A percentile compares a stretch with the other conserved stretches of the same genome.
phyloP scores from a whole-genome alignment of 2,329 filamentous ascomycete genomes.

The Knoxdaviesia capensis region DNA sequence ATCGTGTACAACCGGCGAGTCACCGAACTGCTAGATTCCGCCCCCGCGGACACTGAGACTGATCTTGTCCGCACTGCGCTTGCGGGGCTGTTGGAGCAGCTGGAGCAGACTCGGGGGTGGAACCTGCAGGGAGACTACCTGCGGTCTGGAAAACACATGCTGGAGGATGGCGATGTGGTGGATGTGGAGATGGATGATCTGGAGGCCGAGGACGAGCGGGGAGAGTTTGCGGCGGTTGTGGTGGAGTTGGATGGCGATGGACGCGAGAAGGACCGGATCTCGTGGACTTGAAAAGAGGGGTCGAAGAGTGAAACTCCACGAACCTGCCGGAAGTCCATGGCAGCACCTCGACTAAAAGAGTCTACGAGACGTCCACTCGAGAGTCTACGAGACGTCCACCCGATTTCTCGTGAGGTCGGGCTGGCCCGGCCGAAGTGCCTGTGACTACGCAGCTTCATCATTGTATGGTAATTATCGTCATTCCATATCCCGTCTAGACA shows the following conservation, averaged over 20 bases:
- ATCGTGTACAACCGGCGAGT: constrained; percentile 33
- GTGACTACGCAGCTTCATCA: too few relatives aligned
- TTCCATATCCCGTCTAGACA: too few relatives aligned
- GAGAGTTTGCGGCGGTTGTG: constrained; percentile 31
- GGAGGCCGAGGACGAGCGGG: constrained; percentile 31
- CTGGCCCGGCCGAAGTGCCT: too few relatives aligned
- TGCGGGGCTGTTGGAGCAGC: constrained; percentile 21
- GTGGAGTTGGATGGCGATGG: constrained; percentile 31
- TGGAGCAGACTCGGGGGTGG: constrained; percentile 30
- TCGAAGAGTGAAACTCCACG: constrained; percentile 6
- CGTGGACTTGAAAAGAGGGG: constrained; percentile 14
- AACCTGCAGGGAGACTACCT: constrained; percentile 30
- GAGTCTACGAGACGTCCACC: too few relatives aligned
- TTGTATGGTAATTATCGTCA: too few relatives aligned
- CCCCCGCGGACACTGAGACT: constrained; percentile 19
- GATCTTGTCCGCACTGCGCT: constrained; percentile 26
- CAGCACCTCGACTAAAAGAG: too few relatives aligned
- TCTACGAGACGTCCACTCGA: too few relatives aligned
- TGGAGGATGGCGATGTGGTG: constrained; percentile 31
- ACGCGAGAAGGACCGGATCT: constrained; percentile 28
- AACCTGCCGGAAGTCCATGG: constrained; percentile 2
- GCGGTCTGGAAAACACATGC: constrained; percentile 24
- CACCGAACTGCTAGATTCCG: constrained; percentile 21
- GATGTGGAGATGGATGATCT: constrained; percentile 26
- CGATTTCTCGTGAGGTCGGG: too few relatives aligned